phyloP scores from a whole-genome alignment of 192 early-diverging fungal species.

The Borealophlyctis nickersoniae region DNA sequence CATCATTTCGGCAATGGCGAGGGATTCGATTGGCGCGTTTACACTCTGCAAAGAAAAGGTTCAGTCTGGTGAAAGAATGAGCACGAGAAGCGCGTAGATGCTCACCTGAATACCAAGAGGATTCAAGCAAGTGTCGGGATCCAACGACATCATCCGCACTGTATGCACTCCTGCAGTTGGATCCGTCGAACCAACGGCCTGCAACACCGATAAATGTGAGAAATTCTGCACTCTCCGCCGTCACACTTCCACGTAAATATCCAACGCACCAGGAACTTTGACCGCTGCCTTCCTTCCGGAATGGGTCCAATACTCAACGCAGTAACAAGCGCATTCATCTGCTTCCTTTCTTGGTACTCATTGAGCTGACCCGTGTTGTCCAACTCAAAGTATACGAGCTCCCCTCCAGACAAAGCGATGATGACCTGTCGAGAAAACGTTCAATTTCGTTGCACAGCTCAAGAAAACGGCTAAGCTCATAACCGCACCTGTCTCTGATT shows the following conservation, averaged over 20 bases:
- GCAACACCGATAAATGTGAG: not conserved
- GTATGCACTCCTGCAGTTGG: slow-evolving; percentile 46
- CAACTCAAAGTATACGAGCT: slow-evolving; percentile 91
- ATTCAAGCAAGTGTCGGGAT: slow-evolving; percentile 74
- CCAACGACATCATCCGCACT: slow-evolving; percentile 82
- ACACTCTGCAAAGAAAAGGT: slow-evolving; percentile 51
- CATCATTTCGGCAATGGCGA: slow-evolving; percentile 77
- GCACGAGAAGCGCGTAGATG: not conserved
- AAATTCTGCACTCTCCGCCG: too few species aligned
- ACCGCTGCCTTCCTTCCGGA: slow-evolving; percentile 68
- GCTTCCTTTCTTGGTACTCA: slow-evolving; percentile 79
- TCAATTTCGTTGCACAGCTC: too few species aligned
- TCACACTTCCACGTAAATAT: too few species aligned
- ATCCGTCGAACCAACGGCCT: slow-evolving; percentile 89
- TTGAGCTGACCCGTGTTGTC: slow-evolving; percentile 77
- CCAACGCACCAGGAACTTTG: slow-evolving; percentile 66
- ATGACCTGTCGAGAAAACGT: slow-evolving; percentile 48
- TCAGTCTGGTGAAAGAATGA: slow-evolving; percentile 5
- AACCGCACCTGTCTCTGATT: slow-evolving; percentile 62
- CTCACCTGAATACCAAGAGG: slow-evolving; percentile 61
- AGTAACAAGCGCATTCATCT: slow-evolving; percentile 67
- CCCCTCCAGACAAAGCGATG: slow-evolving; percentile 78
- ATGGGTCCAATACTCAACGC: slow-evolving; percentile 78
- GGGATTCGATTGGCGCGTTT: slow-evolving; percentile 62
- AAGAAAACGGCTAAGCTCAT: not conserved